Evolutionary conservation across 83 land plant species (phyloP), one percentile per base, ranked within the genome.

Genomic region (Diphasiastrum complanatum): DNA sequence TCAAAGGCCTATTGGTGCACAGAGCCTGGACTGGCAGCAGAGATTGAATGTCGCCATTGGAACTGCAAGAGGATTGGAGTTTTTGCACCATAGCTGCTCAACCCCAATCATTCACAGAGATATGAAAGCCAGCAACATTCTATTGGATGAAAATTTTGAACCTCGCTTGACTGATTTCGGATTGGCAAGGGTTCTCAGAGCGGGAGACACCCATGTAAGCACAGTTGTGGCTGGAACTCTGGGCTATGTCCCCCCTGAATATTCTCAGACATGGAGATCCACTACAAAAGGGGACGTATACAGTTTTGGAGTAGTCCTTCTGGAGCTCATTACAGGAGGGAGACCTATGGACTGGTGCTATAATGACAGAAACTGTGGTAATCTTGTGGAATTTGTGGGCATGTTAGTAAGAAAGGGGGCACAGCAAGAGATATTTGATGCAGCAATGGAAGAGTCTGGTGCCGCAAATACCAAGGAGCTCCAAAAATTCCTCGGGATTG

Each of bases 231-330:
- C 59, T 0, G n/a, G n/a, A n/a, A n/a, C n/a, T n/a, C n/a, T n/a
- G n/a, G n/a, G n/a, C n/a, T n/a, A n/a, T n/a, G n/a, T 55, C 14
- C 59, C 59, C n/a, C 59, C 59, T 16, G 59, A 55, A 35, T 55
- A 55, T 27, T 55, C 35, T 19, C 59, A 55, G 59, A 55, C 59
- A 27, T 55, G 59, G 59, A 55, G 59, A 30, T 31, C 59, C 27
- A 55, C 59, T 35, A 27, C 59, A 14, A 27, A 20, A 27, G 59
- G 59, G 11, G 59, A 55, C 34, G 59, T 55, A 11, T 55, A 55
- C 19, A 55, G 59, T 27, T 55, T 55, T 30, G 59, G 59, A 6
- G 59, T 55, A 19, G 59, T 55, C 1, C 45, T 41, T 41, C 45
- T 41, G n/a, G 45, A 41, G n/a, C n/a, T n/a, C n/a, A n/a, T n/a